Evolutionary conservation across 1,139 yeast species (phyloP).

Genomic region (Kodamaea alishanica): DNA sequence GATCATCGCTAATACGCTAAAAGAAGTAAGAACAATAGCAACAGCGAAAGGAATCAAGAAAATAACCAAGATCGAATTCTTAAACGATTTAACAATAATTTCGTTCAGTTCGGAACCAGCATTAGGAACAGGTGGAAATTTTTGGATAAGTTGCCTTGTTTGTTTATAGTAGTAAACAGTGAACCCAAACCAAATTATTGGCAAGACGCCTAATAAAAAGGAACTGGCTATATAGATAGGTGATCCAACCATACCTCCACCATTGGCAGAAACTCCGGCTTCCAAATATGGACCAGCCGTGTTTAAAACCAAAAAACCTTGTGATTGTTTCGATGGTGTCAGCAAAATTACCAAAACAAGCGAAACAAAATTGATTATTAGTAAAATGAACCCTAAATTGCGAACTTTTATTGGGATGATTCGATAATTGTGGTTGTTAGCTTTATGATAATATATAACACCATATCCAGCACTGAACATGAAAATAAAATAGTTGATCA

Average conservation of each 20-base stretch:
- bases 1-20: slow-evolving; percentile 4
- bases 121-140: slow-evolving; percentile 30
- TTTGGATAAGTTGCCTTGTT: slow-evolving; percentile 28
- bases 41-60: slow-evolving; percentile 28
- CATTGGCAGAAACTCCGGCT: neutral
- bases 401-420: slow-evolving; percentile 22
- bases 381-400: slow-evolving; percentile 18
- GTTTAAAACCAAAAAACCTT: neutral
- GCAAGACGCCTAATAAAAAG: neutral
- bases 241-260: neutral
- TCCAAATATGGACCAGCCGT: neutral
- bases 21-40: slow-evolving; percentile 6
- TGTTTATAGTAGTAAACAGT: slow-evolving; percentile 23
- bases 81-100: slow-evolving; percentile 25
- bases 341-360: slow-evolving; percentile 2
- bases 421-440: slow-evolving; percentile 25
- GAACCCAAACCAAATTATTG: slow-evolving; percentile 15
- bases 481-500: slow-evolving; percentile 18
- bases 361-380: slow-evolving; percentile 11
- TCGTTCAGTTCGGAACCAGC: slow-evolving; percentile 20
- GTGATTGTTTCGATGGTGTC: neutral
- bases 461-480: slow-evolving; percentile 42
- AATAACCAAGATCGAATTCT: slow-evolving; percentile 27
- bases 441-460: slow-evolving; percentile 30
- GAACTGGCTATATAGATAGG: slow-evolving; percentile 1